Percentiles rank a stretch among this genome's conserved stretches.
phyloP scores from a whole-genome alignment of 371 early-diverging fungal species.

The Conidiobolus incongruus region DNA sequence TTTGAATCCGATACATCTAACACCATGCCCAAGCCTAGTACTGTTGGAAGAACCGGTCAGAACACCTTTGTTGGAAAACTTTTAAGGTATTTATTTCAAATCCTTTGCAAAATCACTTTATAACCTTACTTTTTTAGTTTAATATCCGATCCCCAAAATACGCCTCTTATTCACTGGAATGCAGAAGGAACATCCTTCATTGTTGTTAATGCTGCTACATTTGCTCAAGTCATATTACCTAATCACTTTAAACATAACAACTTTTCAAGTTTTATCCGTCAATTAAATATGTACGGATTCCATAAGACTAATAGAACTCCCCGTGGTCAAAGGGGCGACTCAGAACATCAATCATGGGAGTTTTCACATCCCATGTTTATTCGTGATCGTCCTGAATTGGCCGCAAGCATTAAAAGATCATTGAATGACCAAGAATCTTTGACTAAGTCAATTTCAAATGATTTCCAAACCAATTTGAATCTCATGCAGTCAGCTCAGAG shows the following conservation, averaged over 20 bases:
- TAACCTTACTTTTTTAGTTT: constrained; percentile 29
- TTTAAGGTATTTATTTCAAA: background rate
- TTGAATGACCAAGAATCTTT: constrained; percentile 52
- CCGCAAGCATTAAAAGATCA: constrained; percentile 70
- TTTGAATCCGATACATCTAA: too few relatives aligned
- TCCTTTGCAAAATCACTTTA: background rate
- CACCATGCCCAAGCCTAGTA: too few relatives aligned
- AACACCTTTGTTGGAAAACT: constrained; percentile 4
- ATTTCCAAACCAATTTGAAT: constrained; percentile 38
- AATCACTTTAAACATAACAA: constrained; percentile 66
- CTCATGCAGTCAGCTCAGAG: constrained; percentile 47
- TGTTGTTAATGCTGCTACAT: constrained; percentile 64
- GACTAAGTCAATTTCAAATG: constrained; percentile 37
- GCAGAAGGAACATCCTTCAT: constrained; percentile 61
- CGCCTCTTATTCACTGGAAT: constrained; percentile 62
- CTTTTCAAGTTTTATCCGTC: constrained; percentile 66
- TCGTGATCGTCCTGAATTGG: constrained; percentile 47
- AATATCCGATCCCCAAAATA: constrained; percentile 53
- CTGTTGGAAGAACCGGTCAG: background rate
- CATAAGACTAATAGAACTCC: constrained; percentile 66
- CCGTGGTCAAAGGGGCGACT: constrained; percentile 52
- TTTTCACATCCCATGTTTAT: constrained; percentile 72
- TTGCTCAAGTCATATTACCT: constrained; percentile 42
- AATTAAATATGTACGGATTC: constrained; percentile 61
- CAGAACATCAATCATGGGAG: constrained; percentile 80